Percentiles rank a stretch among this genome's conserved stretches.
These are phyloP conservation scores for Agrostemma githago DNA, from an alignment of 148 eudicot genomes.

Conservation along the genomic window DNA sequence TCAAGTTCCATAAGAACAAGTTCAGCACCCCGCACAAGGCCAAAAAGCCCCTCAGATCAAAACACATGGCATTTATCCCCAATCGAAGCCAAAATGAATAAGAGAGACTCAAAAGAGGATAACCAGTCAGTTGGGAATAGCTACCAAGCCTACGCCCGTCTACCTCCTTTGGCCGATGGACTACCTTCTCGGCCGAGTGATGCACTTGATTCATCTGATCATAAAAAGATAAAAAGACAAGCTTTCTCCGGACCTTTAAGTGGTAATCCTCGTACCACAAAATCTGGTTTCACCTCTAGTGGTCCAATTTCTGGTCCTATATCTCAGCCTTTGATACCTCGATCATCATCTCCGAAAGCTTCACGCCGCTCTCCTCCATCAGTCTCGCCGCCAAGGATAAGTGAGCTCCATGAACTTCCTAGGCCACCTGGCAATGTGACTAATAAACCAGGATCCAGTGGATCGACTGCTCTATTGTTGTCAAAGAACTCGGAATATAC, in stretches of 20 bases:
- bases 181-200: constrained; percentile 40
- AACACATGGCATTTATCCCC: constrained; percentile 69
- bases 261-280: constrained; percentile 48
- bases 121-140: constrained; percentile 28
- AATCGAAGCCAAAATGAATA: constrained; percentile 48
- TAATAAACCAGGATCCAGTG: constrained; percentile 45
- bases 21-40: constrained; percentile 41
- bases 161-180: constrained; percentile 56
- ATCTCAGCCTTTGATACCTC: constrained; percentile 32
- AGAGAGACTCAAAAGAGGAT: constrained; percentile 45
- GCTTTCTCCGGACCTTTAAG: constrained; percentile 88
- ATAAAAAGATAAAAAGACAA: constrained; percentile 54
- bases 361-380: constrained; percentile 46
- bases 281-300: constrained; percentile 40
- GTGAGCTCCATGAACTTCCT: constrained; percentile 97
- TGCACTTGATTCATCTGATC: constrained; percentile 38
- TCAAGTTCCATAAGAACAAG: constrained; percentile 42
- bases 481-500: constrained; percentile 50
- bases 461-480: constrained; percentile 57
- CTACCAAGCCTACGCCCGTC: constrained; percentile 33
- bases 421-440: constrained; percentile 64
- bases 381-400: constrained; percentile 75
- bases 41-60: constrained; percentile 30
- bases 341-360: constrained; percentile 32
- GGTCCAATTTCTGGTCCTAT: constrained; percentile 58